Evolutionary conservation across 306 rosid species (phyloP), one percentile per base, ranked within the genome.

Genomic region (Gastrolobium villosum): DNA sequence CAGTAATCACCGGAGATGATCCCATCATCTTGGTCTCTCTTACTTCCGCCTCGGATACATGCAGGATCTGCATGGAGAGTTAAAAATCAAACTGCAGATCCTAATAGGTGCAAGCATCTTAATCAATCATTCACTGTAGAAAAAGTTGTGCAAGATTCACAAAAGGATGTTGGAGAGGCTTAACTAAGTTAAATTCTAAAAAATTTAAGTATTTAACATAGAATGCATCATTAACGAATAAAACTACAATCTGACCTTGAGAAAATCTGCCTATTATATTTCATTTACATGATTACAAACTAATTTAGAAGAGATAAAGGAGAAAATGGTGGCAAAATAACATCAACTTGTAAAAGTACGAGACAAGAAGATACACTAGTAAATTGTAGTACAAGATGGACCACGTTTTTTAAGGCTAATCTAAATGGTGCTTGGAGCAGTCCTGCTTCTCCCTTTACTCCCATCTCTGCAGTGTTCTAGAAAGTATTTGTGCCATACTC

Each of bases 21-120:
- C 91, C 99, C 90, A 93, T 77, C 89, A 95, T 85, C 94, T 95
- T 95, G 66, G 90, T 81, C 78, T 95, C 99, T 82, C 79, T 84
- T 67, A 93, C 89, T 40, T 93, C 94, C 43, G 80, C 90, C 0
- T 95, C 99, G 2, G 97, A 90, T 69, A 95, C 83, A 84, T 93
- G 98, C 72, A 95, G 87, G 82, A 95, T 93, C 98, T 93, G 89
- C 84, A 85, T 41, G 15, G 60, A 43, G 81, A 70, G 15, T 55
- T 79, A 77, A n/a, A 72, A 77, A 70, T 39, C 41, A n/a, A 6
- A 66, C 6, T 10, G 28, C 26, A 60, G 10, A 62, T 26, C 48
- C 34, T 75, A 37, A 45, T 44, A 53, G 61, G 32, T 48, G 54
- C 50, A 79, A 50, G 69, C n/a, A 59, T 57, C 81, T 10, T 57